These are phyloP conservation scores for Polygonum aviculare DNA, from an alignment of 148 eudicot species.

Conservation along the genomic window DNA sequence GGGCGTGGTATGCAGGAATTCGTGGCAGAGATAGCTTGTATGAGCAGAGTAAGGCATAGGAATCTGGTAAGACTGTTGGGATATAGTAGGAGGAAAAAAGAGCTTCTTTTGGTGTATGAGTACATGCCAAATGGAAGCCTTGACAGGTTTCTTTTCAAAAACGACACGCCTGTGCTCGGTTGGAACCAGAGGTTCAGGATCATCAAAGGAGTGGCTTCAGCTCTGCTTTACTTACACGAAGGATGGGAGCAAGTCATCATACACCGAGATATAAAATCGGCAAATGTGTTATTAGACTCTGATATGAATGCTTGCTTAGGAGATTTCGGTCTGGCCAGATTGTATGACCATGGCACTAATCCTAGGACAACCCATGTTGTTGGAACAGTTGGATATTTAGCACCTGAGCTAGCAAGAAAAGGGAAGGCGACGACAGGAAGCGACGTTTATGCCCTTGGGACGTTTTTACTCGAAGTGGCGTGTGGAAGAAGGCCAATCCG, in stretches of 20 bases:
- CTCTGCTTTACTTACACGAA: conserved; percentile 16
- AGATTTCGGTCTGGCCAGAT: conserved; percentile 10
- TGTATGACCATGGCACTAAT: conserved; percentile 11
- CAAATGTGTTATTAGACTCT: conserved; percentile 5
- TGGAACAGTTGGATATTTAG: conserved; percentile 13
- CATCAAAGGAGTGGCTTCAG: conserved; percentile 21
- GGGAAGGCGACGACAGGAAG: conserved; percentile 13
- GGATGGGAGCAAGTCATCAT: conserved; percentile 19
- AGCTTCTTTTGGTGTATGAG: conserved; percentile 19
- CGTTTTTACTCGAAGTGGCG: conserved; percentile 16
- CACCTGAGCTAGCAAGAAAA: conserved; percentile 10
- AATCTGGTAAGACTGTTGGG: conserved; percentile 25
- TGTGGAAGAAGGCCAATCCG: conserved; percentile 19
- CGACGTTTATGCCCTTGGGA: conserved; percentile 14
- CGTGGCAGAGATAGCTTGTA: conserved; percentile 26
- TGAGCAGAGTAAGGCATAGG: conserved; percentile 27
- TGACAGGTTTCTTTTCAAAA: conserved; percentile 13
- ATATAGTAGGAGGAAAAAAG: conserved; percentile 22
- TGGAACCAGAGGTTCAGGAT: conserved; percentile 15
- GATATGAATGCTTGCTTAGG: conserved; percentile 11
- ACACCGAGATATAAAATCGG: conserved; percentile 13
- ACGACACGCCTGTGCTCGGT: neutral
- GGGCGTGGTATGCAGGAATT: conserved; percentile 29
- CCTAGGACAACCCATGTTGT: conserved; percentile 14
- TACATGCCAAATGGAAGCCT: conserved; percentile 30